These are phyloP conservation scores for Lactuca sativa DNA, from an alignment of 129 eudicot species.

Conservation along the genomic window DNA sequence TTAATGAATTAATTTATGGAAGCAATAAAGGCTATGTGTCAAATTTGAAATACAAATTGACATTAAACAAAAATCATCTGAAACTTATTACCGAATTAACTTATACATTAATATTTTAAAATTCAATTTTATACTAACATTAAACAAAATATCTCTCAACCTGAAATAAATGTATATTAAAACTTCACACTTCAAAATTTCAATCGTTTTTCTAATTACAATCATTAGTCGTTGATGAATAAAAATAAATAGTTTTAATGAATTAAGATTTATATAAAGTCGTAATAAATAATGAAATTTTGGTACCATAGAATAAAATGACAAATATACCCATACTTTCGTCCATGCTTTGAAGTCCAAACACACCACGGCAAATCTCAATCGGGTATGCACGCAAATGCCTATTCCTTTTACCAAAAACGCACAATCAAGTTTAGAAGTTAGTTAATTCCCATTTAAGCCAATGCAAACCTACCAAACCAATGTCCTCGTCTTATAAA, in stretches of 20 bases:
- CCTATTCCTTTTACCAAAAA: conserved; percentile 5
- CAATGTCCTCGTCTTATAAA: background rate
- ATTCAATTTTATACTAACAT: too few species aligned
- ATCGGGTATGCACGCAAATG: conserved; percentile 8
- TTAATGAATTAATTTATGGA: too few species aligned
- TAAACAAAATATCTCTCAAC: too few species aligned
- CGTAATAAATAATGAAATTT: background rate
- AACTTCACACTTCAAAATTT: too few species aligned
- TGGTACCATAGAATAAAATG: background rate
- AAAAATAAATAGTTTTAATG: too few species aligned
- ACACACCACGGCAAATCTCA: conserved; percentile 22
- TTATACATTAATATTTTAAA: too few species aligned
- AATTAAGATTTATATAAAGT: background rate
- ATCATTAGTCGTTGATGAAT: background rate
- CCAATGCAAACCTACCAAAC: conserved; percentile 23
- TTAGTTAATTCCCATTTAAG: conserved; percentile 19
- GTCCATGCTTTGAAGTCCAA: conserved; percentile 1
- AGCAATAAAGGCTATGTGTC: too few species aligned
- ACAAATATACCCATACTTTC: background rate
- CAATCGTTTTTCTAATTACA: background rate
- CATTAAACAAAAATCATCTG: too few species aligned
- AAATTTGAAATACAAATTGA: too few species aligned
- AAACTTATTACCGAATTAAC: too few species aligned
- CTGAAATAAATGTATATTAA: too few species aligned
- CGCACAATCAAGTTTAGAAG: background rate